A percentile compares a stretch with the other conserved stretches of the same genome.
These are phyloP conservation scores for Coelastrella sp. DNA, from an alignment of 139 green algal species.

Conservation along the genomic window DNA sequence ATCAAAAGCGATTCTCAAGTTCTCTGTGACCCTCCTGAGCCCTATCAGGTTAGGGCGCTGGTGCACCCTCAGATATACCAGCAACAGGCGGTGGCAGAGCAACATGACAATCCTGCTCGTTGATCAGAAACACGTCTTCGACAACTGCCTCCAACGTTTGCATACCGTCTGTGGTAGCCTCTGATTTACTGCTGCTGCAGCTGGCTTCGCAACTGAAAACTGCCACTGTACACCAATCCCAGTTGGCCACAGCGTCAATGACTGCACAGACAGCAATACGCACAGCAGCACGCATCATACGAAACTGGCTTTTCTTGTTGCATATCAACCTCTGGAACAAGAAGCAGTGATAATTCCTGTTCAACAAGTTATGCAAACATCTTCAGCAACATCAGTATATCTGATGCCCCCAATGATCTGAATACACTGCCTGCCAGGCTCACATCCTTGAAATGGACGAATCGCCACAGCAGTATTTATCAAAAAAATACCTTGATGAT, in stretches of 20 bases:
- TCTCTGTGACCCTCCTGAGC: not conserved
- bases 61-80: not conserved
- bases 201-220: conserved; percentile 61
- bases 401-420: too few species aligned
- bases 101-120: conserved; percentile 63
- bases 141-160: conserved; percentile 22
- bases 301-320: too few species aligned
- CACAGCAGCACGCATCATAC: too few species aligned
- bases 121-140: conserved; percentile 60
- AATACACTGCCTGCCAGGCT: too few species aligned
- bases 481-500: conserved; percentile 1
- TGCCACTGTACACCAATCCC: conserved; percentile 73
- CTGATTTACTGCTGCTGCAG: not conserved
- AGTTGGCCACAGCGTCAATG: conserved; percentile 47
- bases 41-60: not conserved
- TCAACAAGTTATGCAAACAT: too few species aligned
- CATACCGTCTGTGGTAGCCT: not conserved
- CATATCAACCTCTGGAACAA: too few species aligned
- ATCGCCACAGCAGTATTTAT: not conserved
- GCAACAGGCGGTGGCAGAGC: conserved; percentile 17
- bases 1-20: too few species aligned
- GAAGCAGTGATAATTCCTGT: too few species aligned
- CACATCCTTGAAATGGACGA: too few species aligned
- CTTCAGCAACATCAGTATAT: too few species aligned
- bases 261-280: conserved; percentile 19